Evolutionary conservation across 345 rosid species (phyloP), one percentile per base, ranked within the genome.

Genomic region (Iberis pinnata): DNA sequence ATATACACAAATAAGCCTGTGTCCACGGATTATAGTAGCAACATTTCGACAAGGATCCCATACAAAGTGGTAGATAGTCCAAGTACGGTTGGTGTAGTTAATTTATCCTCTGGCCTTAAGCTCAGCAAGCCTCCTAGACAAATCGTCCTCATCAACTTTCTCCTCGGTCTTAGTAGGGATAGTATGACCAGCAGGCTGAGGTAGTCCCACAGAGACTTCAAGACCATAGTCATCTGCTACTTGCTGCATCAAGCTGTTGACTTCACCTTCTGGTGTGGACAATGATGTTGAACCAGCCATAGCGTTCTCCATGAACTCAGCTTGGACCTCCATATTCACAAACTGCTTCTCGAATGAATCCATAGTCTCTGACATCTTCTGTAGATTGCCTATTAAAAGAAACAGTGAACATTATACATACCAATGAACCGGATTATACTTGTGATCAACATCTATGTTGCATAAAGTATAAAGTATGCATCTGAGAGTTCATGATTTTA

Each of bases 311-410:
- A 88, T 88, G 79, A 92, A 92, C 71, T 81, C 98, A 41, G 95
- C 95, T 73, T 92, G 96, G 45, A 88, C 96, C 73, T 92, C 98
- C 98, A 92, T 88, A 77, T 92, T 92, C 71, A 88, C 96, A 70
- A 92, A 92, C 64, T 88, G 96, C 78, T 88, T 92, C 86, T 92
- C 98, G 44, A 92, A 92, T 45, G 75, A 77, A 68, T 92, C 98
- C 98, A 92, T 92, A 0, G 98, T 92, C 83, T 92, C 95, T 1
- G 96, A 92, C 98, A 92, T 92, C 76, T 88, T 92, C 78, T 92
- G 98, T 76, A 92, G 73, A 60, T 92, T 92, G 54, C 98, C 98
- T 92, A 73, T 61, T 35, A 8, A 49, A 42, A 43, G 22, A 44
- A 14, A 18, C 24, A 43, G n/a, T n/a, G n/a, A 7, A 26, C 29